Evolutionary conservation across 768 basidiomycete genomes (phyloP).

Genomic region (Dentipellis fragilis): DNA sequence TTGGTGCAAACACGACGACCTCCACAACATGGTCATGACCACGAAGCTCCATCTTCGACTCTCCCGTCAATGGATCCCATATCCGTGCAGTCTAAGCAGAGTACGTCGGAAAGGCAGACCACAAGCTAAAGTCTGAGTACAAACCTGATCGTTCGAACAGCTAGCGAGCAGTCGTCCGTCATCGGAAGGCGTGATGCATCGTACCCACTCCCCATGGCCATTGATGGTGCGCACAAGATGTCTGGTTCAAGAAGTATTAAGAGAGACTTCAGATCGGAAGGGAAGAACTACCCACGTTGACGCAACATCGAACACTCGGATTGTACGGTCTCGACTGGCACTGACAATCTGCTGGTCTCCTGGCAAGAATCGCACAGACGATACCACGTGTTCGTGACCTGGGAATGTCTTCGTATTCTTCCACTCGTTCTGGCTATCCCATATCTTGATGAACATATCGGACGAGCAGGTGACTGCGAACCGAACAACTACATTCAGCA

Average conservation of each 20-base stretch:
- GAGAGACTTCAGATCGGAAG: neutral
- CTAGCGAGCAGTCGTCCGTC: conserved; percentile 40
- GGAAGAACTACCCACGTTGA: conserved; percentile 30
- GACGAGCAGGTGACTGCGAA: conserved; percentile 44
- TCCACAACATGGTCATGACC: conserved; percentile 50
- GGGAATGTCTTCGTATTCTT: conserved; percentile 43
- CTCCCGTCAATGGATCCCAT: conserved; percentile 38
- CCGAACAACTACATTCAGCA: neutral
- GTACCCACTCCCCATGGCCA: conserved; percentile 46
- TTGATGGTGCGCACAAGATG: conserved; percentile 41
- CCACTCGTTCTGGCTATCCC: conserved; percentile 48
- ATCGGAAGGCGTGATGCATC: conserved; percentile 21
- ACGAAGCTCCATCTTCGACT: conserved; percentile 39
- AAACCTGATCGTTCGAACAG: conserved; percentile 45
- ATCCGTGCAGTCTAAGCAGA: conserved; percentile 36
- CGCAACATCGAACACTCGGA: conserved; percentile 46
- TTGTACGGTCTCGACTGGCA: conserved; percentile 44
- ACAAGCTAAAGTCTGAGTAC: conserved; percentile 10
- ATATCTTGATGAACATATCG: conserved; percentile 43
- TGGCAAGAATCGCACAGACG: conserved; percentile 41
- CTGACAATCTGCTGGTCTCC: conserved; percentile 42
- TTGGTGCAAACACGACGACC: conserved; percentile 39
- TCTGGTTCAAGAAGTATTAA: conserved; percentile 18
- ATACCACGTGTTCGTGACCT: conserved; percentile 52
- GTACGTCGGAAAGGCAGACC: neutral